Conservation (phyloP, 139 green algal genomes). For the Auxenochlorella pyrenoidosa region DNA sequence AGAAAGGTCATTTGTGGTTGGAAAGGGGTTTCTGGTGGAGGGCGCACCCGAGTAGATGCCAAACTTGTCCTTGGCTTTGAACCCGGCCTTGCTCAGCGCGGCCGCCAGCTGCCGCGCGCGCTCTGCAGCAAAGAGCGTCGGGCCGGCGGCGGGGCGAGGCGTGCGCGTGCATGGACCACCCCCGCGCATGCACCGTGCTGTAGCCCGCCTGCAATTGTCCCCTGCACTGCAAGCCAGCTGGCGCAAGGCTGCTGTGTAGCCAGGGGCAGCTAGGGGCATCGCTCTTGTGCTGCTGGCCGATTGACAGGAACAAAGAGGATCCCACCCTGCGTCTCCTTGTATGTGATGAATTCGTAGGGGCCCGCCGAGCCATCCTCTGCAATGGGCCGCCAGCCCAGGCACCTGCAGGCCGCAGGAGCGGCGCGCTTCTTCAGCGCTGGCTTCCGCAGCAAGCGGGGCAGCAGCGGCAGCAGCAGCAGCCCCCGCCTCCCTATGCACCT, state of each 20-base stretch:
- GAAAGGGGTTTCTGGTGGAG: not conserved
- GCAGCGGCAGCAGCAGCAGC: not conserved
- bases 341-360: constrained; percentile 64
- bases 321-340: constrained; percentile 58
- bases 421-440: not conserved
- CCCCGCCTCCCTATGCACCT: constrained; percentile 7
- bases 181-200: not conserved
- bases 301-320: too few species aligned
- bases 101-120: constrained; percentile 14
- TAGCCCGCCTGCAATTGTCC: not conserved
- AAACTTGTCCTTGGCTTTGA: constrained; percentile 47
- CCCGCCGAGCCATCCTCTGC: constrained; percentile 44
- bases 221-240: too few species aligned
- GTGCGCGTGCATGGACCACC: not conserved
- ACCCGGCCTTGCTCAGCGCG: constrained; percentile 36
- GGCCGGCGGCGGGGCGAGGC: too few species aligned
- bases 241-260: too few species aligned
- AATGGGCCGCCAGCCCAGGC: constrained; percentile 46
- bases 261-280: too few species aligned
- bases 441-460: too few species aligned
- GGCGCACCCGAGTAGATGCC: constrained; percentile 66
- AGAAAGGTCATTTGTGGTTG: not conserved
- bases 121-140: not conserved
- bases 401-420: not conserved
- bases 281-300: too few species aligned